phyloP scores from a whole-genome alignment of 192 early-diverging fungal genomes.

The Linnemannia elongata region DNA sequence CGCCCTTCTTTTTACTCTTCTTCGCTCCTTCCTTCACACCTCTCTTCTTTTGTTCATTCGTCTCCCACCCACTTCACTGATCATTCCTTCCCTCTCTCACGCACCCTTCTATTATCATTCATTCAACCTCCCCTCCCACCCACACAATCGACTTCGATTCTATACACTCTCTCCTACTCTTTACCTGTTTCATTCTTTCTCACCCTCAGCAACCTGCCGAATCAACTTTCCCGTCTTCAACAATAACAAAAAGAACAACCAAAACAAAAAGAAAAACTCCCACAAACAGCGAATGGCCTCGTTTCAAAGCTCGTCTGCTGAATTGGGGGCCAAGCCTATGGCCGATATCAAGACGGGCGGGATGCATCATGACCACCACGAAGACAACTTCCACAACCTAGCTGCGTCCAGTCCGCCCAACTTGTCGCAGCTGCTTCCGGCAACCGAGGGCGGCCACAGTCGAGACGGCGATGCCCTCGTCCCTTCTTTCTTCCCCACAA shows the following conservation, averaged over 20 bases:
- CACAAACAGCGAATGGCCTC: constrained; percentile 24
- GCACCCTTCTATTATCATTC: constrained; percentile 15
- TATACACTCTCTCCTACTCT: background rate
- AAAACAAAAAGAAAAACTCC: background rate
- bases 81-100: constrained; percentile 5
- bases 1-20: background rate
- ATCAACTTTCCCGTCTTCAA: background rate
- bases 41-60: background rate
- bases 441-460: background rate
- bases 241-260: background rate
- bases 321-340: constrained; percentile 19
- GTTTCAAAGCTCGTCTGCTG: constrained; percentile 23
- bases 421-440: background rate
- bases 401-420: constrained; percentile 3
- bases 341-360: background rate
- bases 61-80: background rate
- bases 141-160: background rate
- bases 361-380: background rate
- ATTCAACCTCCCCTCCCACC: background rate
- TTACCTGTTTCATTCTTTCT: background rate
- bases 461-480: constrained; percentile 46
- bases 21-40: background rate
- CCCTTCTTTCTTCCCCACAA: constrained; percentile 21
- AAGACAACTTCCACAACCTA: background rate
- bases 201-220: background rate